phyloP scores from a whole-genome alignment of 768 basidiomycete genomes.

The Hirschioporus abietinus region DNA sequence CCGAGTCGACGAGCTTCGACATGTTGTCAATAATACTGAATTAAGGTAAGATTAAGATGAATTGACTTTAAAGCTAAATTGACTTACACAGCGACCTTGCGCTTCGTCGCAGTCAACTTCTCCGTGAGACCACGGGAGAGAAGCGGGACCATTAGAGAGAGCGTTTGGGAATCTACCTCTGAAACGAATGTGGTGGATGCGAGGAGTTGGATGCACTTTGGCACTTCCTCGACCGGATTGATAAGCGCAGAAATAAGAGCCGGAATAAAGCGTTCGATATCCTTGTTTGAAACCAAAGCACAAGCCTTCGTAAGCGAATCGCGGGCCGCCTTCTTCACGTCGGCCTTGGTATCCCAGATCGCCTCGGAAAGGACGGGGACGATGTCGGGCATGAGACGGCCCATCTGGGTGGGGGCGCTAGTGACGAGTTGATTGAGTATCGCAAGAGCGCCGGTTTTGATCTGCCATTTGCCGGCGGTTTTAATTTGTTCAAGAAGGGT shows the following conservation, averaged over 20 bases:
- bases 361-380: conserved; percentile 91
- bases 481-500: conserved; percentile 89
- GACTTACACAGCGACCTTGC: conserved; percentile 92
- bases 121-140: conserved; percentile 89
- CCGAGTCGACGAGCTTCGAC: conserved; percentile 95
- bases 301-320: conserved; percentile 92
- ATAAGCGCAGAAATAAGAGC: conserved; percentile 97
- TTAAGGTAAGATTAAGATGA: neutral
- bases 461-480: conserved; percentile 95
- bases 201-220: conserved; percentile 89
- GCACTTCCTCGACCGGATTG: conserved; percentile 99
- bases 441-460: conserved; percentile 85
- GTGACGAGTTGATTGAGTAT: conserved; percentile 83
- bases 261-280: conserved; percentile 94
- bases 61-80: conserved; percentile 7
- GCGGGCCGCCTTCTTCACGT: conserved; percentile 98
- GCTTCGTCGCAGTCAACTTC: conserved; percentile 94
- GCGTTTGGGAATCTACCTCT: conserved; percentile 94
- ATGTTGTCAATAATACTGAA: conserved; percentile 93
- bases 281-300: conserved; percentile 96
- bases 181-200: conserved; percentile 99
- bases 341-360: conserved; percentile 98
- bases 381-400: conserved; percentile 89
- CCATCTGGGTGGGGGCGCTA: conserved; percentile 77
- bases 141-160: conserved; percentile 96